Base-by-base conservation (phyloP, 768 basidiomycete species). In the Suillus luteus region DNA sequence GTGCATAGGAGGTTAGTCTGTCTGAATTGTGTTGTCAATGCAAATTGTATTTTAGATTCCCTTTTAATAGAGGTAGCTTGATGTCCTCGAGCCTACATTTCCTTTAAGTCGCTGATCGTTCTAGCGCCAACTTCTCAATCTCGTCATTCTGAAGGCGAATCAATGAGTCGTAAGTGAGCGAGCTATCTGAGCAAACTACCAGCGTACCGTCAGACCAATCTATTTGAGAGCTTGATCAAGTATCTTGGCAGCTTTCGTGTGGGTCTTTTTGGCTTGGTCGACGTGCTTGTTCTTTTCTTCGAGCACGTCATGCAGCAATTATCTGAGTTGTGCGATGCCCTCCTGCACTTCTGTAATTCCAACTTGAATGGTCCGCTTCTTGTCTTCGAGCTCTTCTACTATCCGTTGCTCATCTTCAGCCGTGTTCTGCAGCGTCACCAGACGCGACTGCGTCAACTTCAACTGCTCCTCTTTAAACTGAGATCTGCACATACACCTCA, bases 81-180 rank as follows among this genome's bases (percentile, higher is more conserved):
- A 98, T 90, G 70, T 97, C 95, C 66, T 99, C 97, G 49, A 99
- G 81, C 66, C 95, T 86, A 76, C 96, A 98, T 71, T 92, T 93
- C 17, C 95, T 86, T 73, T 98, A 99, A 54, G 92, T 84, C 0
- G 89, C 81, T 27, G 94, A 92, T 27, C 96, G 83, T 71, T 98
- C 96, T 54, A 93, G 81, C 0, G 88, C 89, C 33, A 91, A 77
- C 72, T 92, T 93, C 75, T 95, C 93, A 64, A 97, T 97, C 70
- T 95, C 27, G 27, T 27, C 27, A 27, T 27, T 27, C 27, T 27
- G 27, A 27, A 27, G 27, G 27, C 2, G 27, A 5, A 51, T 51
- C 15, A 4, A 31, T 4, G 44, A 5, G 44, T 27, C 12, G 44
- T 49, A 11, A 15, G 27, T 37, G 15, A 7, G 33, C 9, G 15